These are phyloP conservation scores for Hygrocybe coccinea DNA, from an alignment of 768 basidiomycete species.

Conservation along the genomic window DNA sequence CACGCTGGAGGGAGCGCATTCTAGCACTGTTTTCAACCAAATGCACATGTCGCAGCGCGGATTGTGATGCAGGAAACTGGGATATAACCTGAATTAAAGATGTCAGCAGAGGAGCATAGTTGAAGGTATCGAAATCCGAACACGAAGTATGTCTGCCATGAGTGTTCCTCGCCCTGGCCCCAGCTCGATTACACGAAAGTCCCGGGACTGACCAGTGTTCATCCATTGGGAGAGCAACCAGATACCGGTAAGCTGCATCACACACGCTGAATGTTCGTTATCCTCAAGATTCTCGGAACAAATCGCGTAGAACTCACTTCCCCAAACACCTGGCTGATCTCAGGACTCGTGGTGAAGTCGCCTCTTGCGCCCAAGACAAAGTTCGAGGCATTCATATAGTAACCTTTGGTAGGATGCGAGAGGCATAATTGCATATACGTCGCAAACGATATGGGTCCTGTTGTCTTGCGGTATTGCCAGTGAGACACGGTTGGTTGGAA, in stretches of 20 bases:
- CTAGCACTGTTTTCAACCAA: slow-evolving; percentile 77
- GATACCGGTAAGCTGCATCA: slow-evolving; percentile 69
- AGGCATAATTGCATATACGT: slow-evolving; percentile 91
- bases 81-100: slow-evolving; percentile 52
- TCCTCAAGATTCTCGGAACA: slow-evolving; percentile 18
- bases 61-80: slow-evolving; percentile 38
- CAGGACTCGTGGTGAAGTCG: slow-evolving; percentile 95
- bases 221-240: slow-evolving; percentile 83
- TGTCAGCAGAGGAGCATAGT: too few species aligned
- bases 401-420: slow-evolving; percentile 84
- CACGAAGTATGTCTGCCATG: slow-evolving; percentile 83
- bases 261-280: slow-evolving; percentile 35
- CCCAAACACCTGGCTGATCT: slow-evolving; percentile 94
- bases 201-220: slow-evolving; percentile 40
- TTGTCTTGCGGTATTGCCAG: slow-evolving; percentile 38
- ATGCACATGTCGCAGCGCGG: slow-evolving; percentile 49
- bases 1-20: slow-evolving; percentile 60
- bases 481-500: background rate
- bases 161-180: slow-evolving; percentile 93
- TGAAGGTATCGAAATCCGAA: slow-evolving; percentile 35
- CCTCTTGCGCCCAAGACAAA: slow-evolving; percentile 81
- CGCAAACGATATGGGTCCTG: slow-evolving; percentile 84
- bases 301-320: slow-evolving; percentile 58
- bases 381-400: slow-evolving; percentile 75
- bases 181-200: slow-evolving; percentile 77